Conservation (phyloP, 306 rosid genomes). For the Morella rubra region DNA sequence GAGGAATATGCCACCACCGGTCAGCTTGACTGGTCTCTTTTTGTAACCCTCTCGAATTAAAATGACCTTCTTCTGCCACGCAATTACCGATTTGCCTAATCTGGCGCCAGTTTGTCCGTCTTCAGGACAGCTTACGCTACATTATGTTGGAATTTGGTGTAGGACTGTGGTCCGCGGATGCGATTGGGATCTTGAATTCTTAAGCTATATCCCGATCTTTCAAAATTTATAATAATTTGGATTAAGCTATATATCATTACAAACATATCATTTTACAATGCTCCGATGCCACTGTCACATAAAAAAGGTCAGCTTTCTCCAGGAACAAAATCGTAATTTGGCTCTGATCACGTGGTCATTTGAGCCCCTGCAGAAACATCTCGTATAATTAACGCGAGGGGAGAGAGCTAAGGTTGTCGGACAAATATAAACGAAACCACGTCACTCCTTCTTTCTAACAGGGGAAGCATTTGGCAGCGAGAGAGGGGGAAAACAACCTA, state of each 20-base stretch:
- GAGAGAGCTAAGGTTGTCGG: not conserved
- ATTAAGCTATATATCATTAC: too few relatives aligned
- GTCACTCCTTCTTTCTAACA: not conserved
- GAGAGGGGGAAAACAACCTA: constrained; percentile 28
- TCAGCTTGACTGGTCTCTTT: not conserved
- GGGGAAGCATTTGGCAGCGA: constrained; percentile 31
- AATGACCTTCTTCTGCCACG: not conserved
- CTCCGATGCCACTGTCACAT: too few relatives aligned
- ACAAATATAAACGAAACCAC: constrained; percentile 18
- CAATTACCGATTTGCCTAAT: not conserved
- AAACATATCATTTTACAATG: too few relatives aligned
- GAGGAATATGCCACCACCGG: not conserved
- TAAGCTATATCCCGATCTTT: too few relatives aligned
- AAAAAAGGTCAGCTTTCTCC: too few relatives aligned
- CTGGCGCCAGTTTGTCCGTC: not conserved
- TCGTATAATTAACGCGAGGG: constrained; percentile 19
- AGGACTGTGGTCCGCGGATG: too few relatives aligned
- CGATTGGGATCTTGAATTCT: too few relatives aligned
- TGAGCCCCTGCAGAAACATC: not conserved
- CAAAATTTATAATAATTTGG: too few relatives aligned
- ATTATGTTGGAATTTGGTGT: too few relatives aligned
- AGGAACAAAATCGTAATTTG: constrained; percentile 22
- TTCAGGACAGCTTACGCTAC: too few relatives aligned
- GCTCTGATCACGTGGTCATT: constrained; percentile 4
- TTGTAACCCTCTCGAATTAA: not conserved